Evolutionary conservation across 768 basidiomycete species (phyloP).

Genomic region (Multifurca ochricompacta): DNA sequence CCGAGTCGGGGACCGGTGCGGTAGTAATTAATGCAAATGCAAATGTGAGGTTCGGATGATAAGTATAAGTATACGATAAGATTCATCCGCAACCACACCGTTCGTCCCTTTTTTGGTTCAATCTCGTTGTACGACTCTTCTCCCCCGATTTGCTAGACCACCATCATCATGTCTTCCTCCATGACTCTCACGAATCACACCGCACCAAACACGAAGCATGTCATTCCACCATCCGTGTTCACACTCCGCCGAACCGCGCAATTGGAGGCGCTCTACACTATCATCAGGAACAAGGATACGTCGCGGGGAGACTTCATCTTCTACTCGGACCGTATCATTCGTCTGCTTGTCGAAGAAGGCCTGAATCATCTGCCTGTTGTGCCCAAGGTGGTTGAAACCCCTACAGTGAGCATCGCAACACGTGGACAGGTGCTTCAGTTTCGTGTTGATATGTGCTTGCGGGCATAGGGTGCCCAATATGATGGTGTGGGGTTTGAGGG

Average conservation of each 20-base stretch:
- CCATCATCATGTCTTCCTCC: conserved; percentile 9
- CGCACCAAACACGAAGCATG: neutral
- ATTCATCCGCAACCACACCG: too few species aligned
- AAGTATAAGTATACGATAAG: too few species aligned
- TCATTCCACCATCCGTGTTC: conserved; percentile 72
- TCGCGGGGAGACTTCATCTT: conserved; percentile 93
- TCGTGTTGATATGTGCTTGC: neutral
- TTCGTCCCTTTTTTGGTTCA: neutral
- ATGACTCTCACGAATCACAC: neutral
- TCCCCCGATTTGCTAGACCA: neutral
- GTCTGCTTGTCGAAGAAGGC: conserved; percentile 74
- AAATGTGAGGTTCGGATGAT: too few species aligned
- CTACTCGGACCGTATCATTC: conserved; percentile 89
- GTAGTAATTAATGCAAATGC: too few species aligned
- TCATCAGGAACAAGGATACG: conserved; percentile 85
- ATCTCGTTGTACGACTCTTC: too few species aligned
- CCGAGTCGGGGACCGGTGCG: too few species aligned
- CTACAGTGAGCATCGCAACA: conserved; percentile 44
- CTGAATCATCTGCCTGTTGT: conserved; percentile 83
- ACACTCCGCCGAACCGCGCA: conserved; percentile 87
- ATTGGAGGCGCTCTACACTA: conserved; percentile 91
- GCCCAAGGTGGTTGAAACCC: conserved; percentile 69
- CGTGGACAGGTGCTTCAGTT: neutral
- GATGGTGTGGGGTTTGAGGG: conserved; percentile 94
- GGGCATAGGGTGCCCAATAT: conserved; percentile 78